Conservation (phyloP, 805 yeast genomes). For the Debaryomyces tyrocola region DNA sequence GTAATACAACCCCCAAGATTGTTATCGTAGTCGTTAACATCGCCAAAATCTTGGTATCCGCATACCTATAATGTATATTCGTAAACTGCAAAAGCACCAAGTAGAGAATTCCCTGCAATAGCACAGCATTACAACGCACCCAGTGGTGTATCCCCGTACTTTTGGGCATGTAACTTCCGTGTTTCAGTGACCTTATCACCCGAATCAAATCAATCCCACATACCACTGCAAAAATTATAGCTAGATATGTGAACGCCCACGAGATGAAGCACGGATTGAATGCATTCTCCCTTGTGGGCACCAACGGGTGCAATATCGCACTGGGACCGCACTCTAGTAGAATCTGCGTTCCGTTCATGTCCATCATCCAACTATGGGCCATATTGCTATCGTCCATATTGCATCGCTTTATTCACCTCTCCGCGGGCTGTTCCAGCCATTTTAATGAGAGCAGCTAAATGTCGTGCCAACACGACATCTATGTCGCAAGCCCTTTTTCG, state of each 20-base stretch:
- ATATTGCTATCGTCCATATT: neutral
- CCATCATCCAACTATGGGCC: neutral
- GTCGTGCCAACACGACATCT: neutral
- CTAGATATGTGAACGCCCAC: slow-evolving; percentile 9
- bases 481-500: too few species aligned
- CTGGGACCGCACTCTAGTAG: slow-evolving; percentile 9
- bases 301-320: slow-evolving; percentile 19
- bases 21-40: slow-evolving; percentile 9
- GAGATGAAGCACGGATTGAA: slow-evolving; percentile 36
- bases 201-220: neutral
- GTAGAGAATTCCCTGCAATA: slow-evolving; percentile 15
- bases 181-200: neutral
- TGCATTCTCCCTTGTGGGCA: slow-evolving; percentile 26
- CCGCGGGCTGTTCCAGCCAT: too few species aligned
- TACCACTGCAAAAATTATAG: slow-evolving; percentile 4
- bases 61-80: slow-evolving; percentile 22
- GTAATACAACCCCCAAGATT: slow-evolving; percentile 16
- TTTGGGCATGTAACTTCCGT: slow-evolving; percentile 20
- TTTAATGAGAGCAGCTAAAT: neutral
- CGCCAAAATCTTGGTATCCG: slow-evolving; percentile 18
- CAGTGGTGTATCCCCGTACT: slow-evolving; percentile 26
- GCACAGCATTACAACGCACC: slow-evolving; percentile 18
- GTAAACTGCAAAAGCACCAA: slow-evolving; percentile 12
- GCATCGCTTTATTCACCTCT: too few species aligned
- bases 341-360: neutral